These are phyloP conservation scores for Calonectria ilicicola DNA, from an alignment of 2,329 filamentous ascomycete genomes.

Conservation along the genomic window DNA sequence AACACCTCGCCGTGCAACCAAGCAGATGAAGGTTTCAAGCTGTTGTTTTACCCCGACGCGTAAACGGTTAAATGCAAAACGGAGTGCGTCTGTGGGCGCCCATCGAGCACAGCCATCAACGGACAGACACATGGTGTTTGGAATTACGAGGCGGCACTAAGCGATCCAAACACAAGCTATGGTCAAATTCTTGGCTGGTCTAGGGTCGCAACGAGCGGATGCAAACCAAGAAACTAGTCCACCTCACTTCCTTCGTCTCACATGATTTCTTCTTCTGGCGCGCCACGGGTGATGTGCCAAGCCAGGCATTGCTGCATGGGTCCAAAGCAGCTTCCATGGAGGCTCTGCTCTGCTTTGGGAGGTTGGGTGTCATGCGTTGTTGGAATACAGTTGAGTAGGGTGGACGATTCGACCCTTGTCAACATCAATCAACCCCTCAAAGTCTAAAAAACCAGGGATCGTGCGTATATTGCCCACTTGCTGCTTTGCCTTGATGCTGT, in stretches of 20 bases:
- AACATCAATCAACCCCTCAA: not conserved
- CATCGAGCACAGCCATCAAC: not conserved
- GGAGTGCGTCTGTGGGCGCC: not conserved
- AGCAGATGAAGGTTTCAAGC: not conserved
- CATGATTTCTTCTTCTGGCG: not conserved
- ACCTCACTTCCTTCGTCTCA: not conserved
- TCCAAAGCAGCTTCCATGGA: not conserved
- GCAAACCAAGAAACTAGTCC: no score
- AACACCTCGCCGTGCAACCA: not conserved
- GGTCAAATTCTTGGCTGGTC: not conserved
- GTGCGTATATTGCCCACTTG: not conserved
- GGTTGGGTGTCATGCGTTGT: not conserved
- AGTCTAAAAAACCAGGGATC: not conserved
- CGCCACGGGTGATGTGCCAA: not conserved
- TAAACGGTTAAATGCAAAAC: not conserved
- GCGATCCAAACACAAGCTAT: not conserved
- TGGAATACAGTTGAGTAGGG: no score
- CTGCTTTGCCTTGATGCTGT: not conserved
- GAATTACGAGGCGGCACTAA: not conserved
- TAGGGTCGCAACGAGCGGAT: not conserved
- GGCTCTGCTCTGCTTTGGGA: not conserved
- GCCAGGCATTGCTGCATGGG: not conserved
- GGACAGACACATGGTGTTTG: not conserved
- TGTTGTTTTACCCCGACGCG: not conserved
- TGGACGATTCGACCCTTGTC: no score